phyloP scores from a whole-genome alignment of 176 grass and related monocot species.

The Rhynchospora breviuscula region DNA sequence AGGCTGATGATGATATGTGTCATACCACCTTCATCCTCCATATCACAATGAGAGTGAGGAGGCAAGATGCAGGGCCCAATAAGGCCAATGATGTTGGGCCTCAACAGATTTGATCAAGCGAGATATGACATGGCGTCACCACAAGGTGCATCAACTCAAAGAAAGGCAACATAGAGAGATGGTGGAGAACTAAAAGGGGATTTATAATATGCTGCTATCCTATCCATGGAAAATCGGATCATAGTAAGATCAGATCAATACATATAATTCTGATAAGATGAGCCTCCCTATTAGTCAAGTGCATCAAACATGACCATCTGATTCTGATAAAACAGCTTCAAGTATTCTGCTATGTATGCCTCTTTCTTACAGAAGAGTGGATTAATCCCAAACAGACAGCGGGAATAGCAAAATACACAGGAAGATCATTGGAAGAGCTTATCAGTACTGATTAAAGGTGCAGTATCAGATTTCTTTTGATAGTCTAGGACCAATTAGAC shows the following conservation, averaged over 20 bases:
- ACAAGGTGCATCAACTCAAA: background rate
- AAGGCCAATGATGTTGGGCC: background rate
- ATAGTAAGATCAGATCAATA: background rate
- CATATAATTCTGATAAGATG: background rate
- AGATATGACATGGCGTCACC: background rate
- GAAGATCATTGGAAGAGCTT: background rate
- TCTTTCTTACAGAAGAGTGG: background rate
- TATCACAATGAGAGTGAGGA: background rate
- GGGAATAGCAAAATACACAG: background rate
- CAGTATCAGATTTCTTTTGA: background rate
- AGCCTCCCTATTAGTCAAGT: background rate
- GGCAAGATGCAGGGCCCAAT: background rate
- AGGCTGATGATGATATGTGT: background rate
- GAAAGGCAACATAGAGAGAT: background rate
- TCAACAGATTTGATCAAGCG: background rate
- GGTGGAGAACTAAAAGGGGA: background rate
- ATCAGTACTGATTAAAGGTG: background rate
- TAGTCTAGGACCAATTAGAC: background rate
- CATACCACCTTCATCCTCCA: background rate
- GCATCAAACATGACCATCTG: background rate
- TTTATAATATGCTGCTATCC: background rate
- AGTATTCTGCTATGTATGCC: background rate
- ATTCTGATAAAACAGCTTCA: background rate
- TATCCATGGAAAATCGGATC: background rate
- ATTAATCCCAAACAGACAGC: background rate